Conservation (phyloP, 306 rosid genomes). For the Corylus avellana region DNA sequence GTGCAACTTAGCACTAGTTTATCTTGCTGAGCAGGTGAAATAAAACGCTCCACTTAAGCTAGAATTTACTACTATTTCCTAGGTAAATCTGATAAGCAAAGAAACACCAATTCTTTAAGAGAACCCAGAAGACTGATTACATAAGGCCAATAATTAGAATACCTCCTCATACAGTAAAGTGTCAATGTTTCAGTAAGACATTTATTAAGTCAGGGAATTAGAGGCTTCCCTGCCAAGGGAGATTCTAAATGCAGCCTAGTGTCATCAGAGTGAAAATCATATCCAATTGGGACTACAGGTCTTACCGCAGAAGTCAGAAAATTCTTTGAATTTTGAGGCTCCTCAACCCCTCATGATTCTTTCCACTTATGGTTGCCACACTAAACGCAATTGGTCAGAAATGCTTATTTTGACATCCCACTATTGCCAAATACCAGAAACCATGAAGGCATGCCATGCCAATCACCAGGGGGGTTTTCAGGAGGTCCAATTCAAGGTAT, state of each 20-base stretch:
- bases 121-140: background rate
- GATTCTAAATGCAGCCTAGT: background rate
- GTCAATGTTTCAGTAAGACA: background rate
- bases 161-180: background rate
- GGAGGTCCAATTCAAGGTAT: background rate
- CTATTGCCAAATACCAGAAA: background rate
- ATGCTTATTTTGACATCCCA: background rate
- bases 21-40: background rate
- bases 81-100: background rate
- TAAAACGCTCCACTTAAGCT: background rate
- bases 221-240: background rate
- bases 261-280: background rate
- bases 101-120: background rate
- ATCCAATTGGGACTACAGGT: background rate
- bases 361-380: background rate
- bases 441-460: background rate
- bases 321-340: background rate
- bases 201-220: background rate
- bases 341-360: background rate
- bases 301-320: background rate
- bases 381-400: background rate
- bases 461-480: background rate
- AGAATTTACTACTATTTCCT: background rate
- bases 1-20: conserved; percentile 5
- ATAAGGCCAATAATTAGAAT: background rate